Evolutionary conservation across 164 flowering plant genomes (phyloP).

Genomic region (Umbellularia californica): DNA sequence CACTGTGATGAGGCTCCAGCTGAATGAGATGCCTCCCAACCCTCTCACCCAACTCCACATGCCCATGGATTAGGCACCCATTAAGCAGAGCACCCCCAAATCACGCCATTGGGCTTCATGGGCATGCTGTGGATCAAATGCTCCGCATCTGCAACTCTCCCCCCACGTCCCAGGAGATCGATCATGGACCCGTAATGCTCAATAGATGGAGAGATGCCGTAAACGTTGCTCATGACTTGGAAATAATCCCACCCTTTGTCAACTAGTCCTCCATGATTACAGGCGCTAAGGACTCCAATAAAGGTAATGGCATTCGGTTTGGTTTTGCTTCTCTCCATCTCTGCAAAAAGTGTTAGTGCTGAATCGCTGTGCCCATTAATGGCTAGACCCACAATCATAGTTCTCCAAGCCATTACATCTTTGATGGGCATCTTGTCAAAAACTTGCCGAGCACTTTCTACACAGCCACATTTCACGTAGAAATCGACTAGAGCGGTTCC

Average conservation of each 20-base stretch:
- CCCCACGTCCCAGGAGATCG: slow-evolving; percentile 16
- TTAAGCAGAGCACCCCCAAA: slow-evolving; percentile 18
- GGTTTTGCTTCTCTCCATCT: slow-evolving; percentile 11
- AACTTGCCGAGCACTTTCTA: slow-evolving; percentile 2
- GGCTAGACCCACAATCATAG: slow-evolving; percentile 19
- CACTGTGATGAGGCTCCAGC: slow-evolving; percentile 19
- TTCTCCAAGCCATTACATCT: slow-evolving; percentile 20
- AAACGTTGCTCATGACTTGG: slow-evolving; percentile 4
- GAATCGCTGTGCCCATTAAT: slow-evolving; percentile 9
- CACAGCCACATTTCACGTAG: slow-evolving; percentile 12
- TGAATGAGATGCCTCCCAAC: slow-evolving; percentile 14
- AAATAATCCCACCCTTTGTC: slow-evolving; percentile 15
- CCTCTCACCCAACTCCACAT: slow-evolving; percentile 13
- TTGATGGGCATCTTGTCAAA: slow-evolving; percentile 9
- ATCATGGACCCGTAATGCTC: slow-evolving; percentile 22
- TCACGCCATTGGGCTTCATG: slow-evolving; percentile 13
- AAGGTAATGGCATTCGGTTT: slow-evolving; percentile 17
- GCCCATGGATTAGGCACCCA: slow-evolving; percentile 18
- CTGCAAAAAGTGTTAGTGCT: slow-evolving; percentile 5
- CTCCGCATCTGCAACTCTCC: slow-evolving; percentile 14
- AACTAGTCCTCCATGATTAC: slow-evolving; percentile 17
- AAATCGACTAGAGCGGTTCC: slow-evolving; percentile 17
- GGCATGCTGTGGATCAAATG: slow-evolving; percentile 13
- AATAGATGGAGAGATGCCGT: slow-evolving; percentile 10
- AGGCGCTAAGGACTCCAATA: slow-evolving; percentile 14